Evolutionary conservation across 1,284 basidiomycete genomes (phyloP).

Genomic region (Amylostereum chailletii): DNA sequence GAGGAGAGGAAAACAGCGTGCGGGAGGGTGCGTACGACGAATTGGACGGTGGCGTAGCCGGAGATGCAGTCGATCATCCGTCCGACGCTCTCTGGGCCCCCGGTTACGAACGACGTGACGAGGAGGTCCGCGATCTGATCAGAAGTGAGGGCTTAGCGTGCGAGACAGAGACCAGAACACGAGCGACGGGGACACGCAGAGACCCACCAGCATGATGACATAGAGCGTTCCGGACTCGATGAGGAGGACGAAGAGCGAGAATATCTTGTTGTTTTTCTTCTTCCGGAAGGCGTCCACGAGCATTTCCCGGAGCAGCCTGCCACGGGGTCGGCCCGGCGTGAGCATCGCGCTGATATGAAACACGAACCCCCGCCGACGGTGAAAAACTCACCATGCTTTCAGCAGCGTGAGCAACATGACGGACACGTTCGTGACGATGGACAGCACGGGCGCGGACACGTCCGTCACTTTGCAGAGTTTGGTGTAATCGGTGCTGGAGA

Average conservation of each 20-base stretch:
- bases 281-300: constrained; percentile 1
- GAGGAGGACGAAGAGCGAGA: constrained; percentile 8
- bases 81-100: constrained; percentile 6
- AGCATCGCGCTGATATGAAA: no score
- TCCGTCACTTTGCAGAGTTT: constrained; percentile 9
- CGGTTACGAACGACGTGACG: constrained; percentile 7
- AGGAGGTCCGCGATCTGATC: constrained; percentile 6
- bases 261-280: constrained; percentile 4
- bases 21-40: constrained; percentile 5
- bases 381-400: constrained; percentile 9
- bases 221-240: constrained; percentile 11
- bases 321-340: not conserved
- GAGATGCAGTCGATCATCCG: constrained; percentile 11
- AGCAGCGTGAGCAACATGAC: constrained; percentile 8
- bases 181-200: not conserved
- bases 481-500: constrained; percentile 8
- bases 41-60: constrained; percentile 8
- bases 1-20: not conserved
- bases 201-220: constrained; percentile 7
- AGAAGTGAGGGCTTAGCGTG: not conserved
- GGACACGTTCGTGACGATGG: constrained; percentile 9
- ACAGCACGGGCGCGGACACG: constrained; percentile 6
- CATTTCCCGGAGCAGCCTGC: constrained; percentile 6
- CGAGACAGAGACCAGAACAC: not conserved
- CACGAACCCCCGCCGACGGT: not conserved